These are phyloP conservation scores for Fusarium kyushuense DNA, from an alignment of 2,329 filamentous ascomycete genomes.

Conservation along the genomic window DNA sequence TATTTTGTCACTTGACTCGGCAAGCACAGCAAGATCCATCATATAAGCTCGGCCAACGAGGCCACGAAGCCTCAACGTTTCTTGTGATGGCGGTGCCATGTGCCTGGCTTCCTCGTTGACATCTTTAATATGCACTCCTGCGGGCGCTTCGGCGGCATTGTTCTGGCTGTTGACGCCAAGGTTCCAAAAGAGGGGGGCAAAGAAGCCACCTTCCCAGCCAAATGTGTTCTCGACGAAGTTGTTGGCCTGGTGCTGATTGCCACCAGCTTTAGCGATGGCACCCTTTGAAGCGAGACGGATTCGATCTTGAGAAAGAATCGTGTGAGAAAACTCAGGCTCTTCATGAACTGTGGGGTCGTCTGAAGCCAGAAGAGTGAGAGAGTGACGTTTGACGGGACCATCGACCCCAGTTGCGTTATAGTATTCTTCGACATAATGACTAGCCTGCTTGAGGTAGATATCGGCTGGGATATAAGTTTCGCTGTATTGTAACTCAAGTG, in stretches of 20 bases:
- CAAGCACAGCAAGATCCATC: constrained; percentile 82
- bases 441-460: constrained; percentile 72
- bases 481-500: constrained; percentile 80
- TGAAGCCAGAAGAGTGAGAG: constrained; percentile 75
- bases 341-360: constrained; percentile 84
- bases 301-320: constrained; percentile 76
- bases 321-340: constrained; percentile 69
- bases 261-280: constrained; percentile 55
- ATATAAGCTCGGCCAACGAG: constrained; percentile 84
- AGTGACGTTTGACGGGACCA: constrained; percentile 53
- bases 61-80: constrained; percentile 76
- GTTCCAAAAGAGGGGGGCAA: constrained; percentile 82
- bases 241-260: constrained; percentile 65
- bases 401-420: constrained; percentile 59
- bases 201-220: constrained; percentile 92
- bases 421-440: constrained; percentile 64
- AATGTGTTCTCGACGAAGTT: constrained; percentile 80
- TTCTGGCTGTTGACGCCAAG: constrained; percentile 67
- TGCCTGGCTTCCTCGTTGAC: constrained; percentile 45
- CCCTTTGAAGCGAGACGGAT: constrained; percentile 80
- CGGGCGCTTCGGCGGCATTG: constrained; percentile 53
- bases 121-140: constrained; percentile 42
- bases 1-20: constrained; percentile 74
- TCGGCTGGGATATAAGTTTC: constrained; percentile 82
- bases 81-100: constrained; percentile 56